These are phyloP conservation scores for Debaryomycetaceae sp. DNA, from an alignment of 1,139 yeast species.

Conservation along the genomic window DNA sequence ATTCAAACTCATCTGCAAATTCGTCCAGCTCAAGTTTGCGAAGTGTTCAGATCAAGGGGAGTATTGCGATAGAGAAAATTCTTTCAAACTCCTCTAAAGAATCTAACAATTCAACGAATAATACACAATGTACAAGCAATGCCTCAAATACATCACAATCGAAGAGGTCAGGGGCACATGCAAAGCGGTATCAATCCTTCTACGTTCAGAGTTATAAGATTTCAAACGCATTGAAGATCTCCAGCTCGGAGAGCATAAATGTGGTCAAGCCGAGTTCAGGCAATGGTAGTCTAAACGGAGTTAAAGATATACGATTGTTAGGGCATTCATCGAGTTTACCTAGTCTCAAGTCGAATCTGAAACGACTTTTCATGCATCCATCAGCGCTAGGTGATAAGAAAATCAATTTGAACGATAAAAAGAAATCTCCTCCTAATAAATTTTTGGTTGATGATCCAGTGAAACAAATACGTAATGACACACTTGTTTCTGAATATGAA, in stretches of 20 bases:
- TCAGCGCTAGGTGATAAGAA: slow-evolving; percentile 8
- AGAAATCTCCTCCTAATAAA: background rate
- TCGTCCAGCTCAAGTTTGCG: slow-evolving; percentile 27
- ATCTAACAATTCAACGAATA: slow-evolving; percentile 13
- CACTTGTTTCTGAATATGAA: background rate
- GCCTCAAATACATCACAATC: slow-evolving; percentile 24
- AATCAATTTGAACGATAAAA: background rate
- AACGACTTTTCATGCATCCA: slow-evolving; percentile 5
- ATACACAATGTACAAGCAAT: slow-evolving; percentile 6
- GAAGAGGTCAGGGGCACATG: slow-evolving; percentile 44
- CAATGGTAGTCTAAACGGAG: slow-evolving; percentile 12
- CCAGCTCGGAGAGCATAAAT: slow-evolving; percentile 43
- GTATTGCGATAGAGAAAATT: slow-evolving; percentile 27
- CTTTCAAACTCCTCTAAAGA: slow-evolving; percentile 34
- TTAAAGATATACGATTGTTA: slow-evolving; percentile 17
- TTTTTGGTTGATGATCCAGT: background rate
- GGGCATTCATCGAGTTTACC: slow-evolving; percentile 45
- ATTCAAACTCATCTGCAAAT: slow-evolving; percentile 30
- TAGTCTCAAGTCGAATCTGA: slow-evolving; percentile 23
- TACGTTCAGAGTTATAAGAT: slow-evolving; percentile 47
- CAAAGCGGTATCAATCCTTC: slow-evolving; percentile 48
- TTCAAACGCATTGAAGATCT: slow-evolving; percentile 42
- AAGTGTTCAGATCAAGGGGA: slow-evolving; percentile 11
- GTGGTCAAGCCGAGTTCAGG: slow-evolving; percentile 27
- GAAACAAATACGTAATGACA: background rate